phyloP scores from a whole-genome alignment of 2,329 filamentous ascomycete genomes.

The Tolypocladium nubicola region DNA sequence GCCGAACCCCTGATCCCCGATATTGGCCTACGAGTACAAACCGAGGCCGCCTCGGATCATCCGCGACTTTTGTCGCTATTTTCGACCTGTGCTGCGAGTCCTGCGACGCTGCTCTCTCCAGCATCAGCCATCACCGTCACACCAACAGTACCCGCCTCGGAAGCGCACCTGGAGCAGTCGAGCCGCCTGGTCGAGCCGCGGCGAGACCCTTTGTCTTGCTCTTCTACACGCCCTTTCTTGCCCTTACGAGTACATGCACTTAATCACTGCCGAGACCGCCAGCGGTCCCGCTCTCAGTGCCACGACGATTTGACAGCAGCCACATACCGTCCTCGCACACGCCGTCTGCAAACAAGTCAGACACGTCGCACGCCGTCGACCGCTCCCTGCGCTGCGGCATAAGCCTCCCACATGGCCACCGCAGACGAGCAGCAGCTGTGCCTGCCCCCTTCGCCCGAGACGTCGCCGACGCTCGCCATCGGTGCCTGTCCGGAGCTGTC shows the following conservation, averaged over 20 bases:
- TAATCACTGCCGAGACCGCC: not conserved
- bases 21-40: not conserved
- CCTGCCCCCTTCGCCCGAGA: slow-evolving; percentile 42
- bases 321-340: not conserved
- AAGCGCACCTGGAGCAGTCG: not conserved
- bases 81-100: not conserved
- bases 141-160: not conserved
- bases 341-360: not conserved
- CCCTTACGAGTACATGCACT: not conserved
- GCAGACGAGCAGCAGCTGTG: slow-evolving; percentile 17
- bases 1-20: slow-evolving; percentile 2
- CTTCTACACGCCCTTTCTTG: not conserved
- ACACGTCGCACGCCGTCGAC: not conserved
- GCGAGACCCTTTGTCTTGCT: not conserved
- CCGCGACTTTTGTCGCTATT: not conserved
- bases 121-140: not conserved
- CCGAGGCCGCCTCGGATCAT: not conserved
- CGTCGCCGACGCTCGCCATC: slow-evolving; percentile 51
- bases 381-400: not conserved
- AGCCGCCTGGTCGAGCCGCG: not conserved
- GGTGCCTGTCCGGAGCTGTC: slow-evolving; percentile 47
- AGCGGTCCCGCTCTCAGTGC: not conserved
- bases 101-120: not conserved
- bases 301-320: not conserved
- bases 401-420: slow-evolving; percentile 17